Evolutionary conservation across 768 basidiomycete species (phyloP), one percentile per base, ranked within the genome.

Genomic region (Pulveroboletus sp.): DNA sequence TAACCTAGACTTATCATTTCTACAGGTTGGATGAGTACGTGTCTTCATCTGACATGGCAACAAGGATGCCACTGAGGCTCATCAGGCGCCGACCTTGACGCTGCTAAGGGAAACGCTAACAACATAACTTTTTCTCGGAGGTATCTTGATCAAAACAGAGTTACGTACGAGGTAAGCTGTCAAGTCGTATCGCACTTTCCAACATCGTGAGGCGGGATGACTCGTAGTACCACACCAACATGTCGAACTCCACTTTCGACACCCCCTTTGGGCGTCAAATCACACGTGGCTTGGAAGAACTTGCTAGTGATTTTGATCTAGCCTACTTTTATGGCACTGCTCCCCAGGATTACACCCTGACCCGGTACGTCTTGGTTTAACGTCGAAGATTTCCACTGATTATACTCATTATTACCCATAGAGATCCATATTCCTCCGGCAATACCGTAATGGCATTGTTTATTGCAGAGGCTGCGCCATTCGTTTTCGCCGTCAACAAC

Each of bases 81-180:
- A 6, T 44, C 47, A 80, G 79, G 75, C 44, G 77, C 76, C 1
- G 74, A 84, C 40, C 67, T 82, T 27, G 71, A 74, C 37, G 57
- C 71, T 24, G 49, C 58, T 18, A 64, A 60, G 44, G 64, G 66
- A n/a, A 69, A 69, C 38, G 66, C 61, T 40, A 66, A 75, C 53
- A 78, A 83, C 58, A 67, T 89, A 44, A 75, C 77, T 0, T 85
- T 89, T 64, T 76, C 73, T 30, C 75, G 89, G 27, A 75, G 89
- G 28, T 92, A 93, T 62, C 70, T 93, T 13, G 89, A 92, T 58
- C 79, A 86, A 38, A 92, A 92, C 62, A 80, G 84, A 24, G 79
- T 85, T 27, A 85, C 84, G 10, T 89, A 82, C 49, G 79, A 90
- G 69, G 80, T 86, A 58, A n/a, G 62, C 24, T 36, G 3, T 6